Evolutionary conservation across 805 yeast species (phyloP).

Genomic region (Candida andamanensis): DNA sequence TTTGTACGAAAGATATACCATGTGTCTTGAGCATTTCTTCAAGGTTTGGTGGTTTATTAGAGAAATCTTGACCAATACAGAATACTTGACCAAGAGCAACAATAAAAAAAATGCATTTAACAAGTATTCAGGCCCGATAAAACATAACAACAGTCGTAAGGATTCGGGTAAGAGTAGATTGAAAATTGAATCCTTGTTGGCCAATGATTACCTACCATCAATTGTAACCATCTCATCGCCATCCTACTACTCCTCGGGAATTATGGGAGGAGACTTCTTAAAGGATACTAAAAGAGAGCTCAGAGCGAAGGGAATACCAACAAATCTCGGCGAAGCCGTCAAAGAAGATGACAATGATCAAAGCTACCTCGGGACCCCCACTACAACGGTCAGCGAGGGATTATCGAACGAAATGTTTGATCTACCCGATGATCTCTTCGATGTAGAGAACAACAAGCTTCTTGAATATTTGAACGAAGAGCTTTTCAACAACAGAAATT

Average conservation of each 20-base stretch:
- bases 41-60: constrained; percentile 12
- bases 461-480: constrained; percentile 2
- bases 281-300: no score
- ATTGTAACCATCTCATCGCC: no score
- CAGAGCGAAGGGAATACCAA: background rate
- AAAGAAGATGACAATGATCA: background rate
- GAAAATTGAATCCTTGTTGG: no score
- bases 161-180: no score
- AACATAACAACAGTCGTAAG: no score
- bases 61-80: constrained; percentile 4
- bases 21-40: background rate
- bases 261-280: no score
- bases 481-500: constrained; percentile 1
- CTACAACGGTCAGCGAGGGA: background rate
- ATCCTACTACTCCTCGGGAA: no score
- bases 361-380: background rate
- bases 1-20: background rate
- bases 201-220: no score
- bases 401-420: background rate
- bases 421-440: background rate
- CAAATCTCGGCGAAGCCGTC: background rate
- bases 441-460: background rate
- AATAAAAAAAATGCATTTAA: no score
- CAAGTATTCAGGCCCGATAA: no score
- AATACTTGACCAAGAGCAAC: no score